These are phyloP conservation scores for Cyberlindnera bimundalis DNA, from an alignment of 805 yeast genomes.

Conservation along the genomic window DNA sequence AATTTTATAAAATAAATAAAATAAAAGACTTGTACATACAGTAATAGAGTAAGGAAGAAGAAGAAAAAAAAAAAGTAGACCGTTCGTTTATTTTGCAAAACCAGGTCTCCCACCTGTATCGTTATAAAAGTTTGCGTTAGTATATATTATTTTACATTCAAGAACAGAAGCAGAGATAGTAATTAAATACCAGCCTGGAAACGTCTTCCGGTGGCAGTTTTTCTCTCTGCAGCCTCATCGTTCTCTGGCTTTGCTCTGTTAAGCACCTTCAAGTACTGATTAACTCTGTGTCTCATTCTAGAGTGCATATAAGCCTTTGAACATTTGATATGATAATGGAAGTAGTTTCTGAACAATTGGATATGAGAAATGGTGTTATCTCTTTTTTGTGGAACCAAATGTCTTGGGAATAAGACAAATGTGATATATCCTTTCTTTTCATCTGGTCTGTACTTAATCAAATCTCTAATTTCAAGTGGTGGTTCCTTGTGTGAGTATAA, in stretches of 20 bases:
- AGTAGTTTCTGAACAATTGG: slow-evolving; percentile 89
- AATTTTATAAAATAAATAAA: no score
- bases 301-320: slow-evolving; percentile 98
- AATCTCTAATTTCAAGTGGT: slow-evolving; percentile 76
- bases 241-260: slow-evolving; percentile 96
- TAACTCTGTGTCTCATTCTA: slow-evolving; percentile 95
- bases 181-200: slow-evolving; percentile 16
- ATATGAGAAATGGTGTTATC: slow-evolving; percentile 90
- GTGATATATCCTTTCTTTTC: slow-evolving; percentile 55
- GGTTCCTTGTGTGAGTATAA: slow-evolving; percentile 85
- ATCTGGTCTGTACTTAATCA: slow-evolving; percentile 36
- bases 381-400: slow-evolving; percentile 59
- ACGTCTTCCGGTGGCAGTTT: slow-evolving; percentile 32
- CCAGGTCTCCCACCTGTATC: not conserved
- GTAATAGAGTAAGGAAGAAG: no score
- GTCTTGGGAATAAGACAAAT: slow-evolving; percentile 80
- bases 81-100: slow-evolving; percentile 2
- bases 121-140: not conserved
- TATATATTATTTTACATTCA: not conserved
- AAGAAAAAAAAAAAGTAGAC: not conserved
- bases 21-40: slow-evolving; percentile 4
- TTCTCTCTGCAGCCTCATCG: slow-evolving; percentile 56
- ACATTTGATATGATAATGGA: slow-evolving; percentile 98
- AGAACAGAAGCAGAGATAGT: not conserved
- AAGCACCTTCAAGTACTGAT: slow-evolving; percentile 89